Conservation (phyloP, 345 rosid species). For the Salix udensis region DNA sequence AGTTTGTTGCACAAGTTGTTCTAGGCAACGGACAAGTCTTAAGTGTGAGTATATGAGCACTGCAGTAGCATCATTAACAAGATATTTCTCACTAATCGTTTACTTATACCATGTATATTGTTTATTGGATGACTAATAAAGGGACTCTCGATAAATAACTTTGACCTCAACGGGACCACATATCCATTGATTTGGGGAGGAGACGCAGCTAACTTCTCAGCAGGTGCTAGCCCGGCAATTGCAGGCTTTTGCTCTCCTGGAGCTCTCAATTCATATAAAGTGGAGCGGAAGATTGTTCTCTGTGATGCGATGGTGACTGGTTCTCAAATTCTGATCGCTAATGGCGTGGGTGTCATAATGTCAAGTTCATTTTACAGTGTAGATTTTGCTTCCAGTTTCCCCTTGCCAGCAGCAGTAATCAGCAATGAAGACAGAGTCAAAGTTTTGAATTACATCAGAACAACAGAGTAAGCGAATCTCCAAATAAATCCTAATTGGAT, state of each 20-base stretch:
- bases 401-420: slow-evolving; percentile 30
- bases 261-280: slow-evolving; percentile 21
- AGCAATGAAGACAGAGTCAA: slow-evolving; percentile 17
- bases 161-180: slow-evolving; percentile 13
- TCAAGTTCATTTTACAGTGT: neutral
- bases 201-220: slow-evolving; percentile 34
- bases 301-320: slow-evolving; percentile 20
- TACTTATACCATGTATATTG: neutral
- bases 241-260: slow-evolving; percentile 19
- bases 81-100: neutral
- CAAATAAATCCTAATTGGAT: neutral
- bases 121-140: neutral
- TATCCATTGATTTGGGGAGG: slow-evolving; percentile 37
- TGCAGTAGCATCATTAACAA: neutral
- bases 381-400: slow-evolving; percentile 30
- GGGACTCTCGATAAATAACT: slow-evolving; percentile 17
- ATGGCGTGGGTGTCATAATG: slow-evolving; percentile 31
- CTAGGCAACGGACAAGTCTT: slow-evolving; percentile 37
- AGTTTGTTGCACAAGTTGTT: slow-evolving; percentile 21
- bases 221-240: slow-evolving; percentile 15
- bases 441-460: slow-evolving; percentile 19
- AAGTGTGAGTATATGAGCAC: slow-evolving; percentile 12
- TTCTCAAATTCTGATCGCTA: slow-evolving; percentile 13
- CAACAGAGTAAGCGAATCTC: slow-evolving; percentile 13
- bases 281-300: slow-evolving; percentile 25